These are phyloP conservation scores for Trichoderma sp. DNA, from an alignment of 2,329 filamentous ascomycete species.

Conservation along the genomic window DNA sequence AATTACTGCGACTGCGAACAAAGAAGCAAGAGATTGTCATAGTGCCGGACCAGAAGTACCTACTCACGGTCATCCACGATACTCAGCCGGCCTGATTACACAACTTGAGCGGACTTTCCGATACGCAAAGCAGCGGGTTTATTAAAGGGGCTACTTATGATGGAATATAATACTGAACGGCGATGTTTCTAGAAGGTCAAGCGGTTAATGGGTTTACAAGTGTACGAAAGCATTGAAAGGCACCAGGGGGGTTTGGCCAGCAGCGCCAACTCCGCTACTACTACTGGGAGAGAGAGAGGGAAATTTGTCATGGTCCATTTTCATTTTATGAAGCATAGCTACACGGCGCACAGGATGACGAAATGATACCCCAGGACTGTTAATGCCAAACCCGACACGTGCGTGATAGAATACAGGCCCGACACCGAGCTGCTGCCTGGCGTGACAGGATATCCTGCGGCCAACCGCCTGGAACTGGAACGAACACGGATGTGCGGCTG, in stretches of 20 bases:
- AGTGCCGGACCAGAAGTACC: constrained; percentile 74
- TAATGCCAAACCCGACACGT: background rate
- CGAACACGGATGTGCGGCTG: background rate
- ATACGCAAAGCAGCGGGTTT: background rate
- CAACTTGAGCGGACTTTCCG: background rate
- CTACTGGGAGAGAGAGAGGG: background rate
- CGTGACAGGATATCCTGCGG: constrained; percentile 7
- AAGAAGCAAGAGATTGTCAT: constrained; percentile 83
- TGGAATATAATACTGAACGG: background rate
- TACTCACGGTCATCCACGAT: constrained; percentile 77
- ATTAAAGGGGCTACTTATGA: constrained; percentile 4
- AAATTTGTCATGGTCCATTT: constrained; percentile 12
- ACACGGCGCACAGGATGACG: constrained; percentile 21
- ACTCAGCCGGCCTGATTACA: constrained; percentile 44
- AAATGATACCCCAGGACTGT: constrained; percentile 16
- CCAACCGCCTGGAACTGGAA: background rate
- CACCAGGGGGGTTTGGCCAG: background rate
- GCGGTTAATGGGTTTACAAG: background rate
- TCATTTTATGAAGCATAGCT: constrained; percentile 18
- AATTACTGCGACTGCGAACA: constrained; percentile 72
- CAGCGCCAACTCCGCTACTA: background rate
- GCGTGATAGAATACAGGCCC: constrained; percentile 1
- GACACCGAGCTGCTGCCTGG: background rate
- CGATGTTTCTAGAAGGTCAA: background rate
- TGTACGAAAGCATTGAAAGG: background rate